A percentile compares a stretch with the other conserved stretches of the same genome.
Evolutionary conservation across 768 basidiomycete species (phyloP).

Genomic region (Collybiopsis confluens): DNA sequence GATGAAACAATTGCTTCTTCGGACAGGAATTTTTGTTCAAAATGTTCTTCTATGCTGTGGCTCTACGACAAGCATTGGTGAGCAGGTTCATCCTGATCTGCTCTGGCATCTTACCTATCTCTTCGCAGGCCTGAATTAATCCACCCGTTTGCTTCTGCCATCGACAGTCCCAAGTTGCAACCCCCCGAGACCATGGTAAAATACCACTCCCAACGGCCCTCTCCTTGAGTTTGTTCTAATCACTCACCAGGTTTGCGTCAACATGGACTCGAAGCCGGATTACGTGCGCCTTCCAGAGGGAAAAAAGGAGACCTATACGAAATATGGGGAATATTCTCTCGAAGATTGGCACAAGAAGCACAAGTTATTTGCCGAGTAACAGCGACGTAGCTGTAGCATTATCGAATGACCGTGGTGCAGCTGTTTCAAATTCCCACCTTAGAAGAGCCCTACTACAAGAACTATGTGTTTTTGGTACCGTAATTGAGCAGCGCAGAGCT

Average conservation of each 20-base stretch:
- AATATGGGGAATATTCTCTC: constrained; percentile 41
- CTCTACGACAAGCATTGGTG: constrained; percentile 54
- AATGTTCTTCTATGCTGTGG: constrained; percentile 67
- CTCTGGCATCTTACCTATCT: background rate
- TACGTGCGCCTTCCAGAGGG: constrained; percentile 66
- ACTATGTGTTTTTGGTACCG: too few species aligned
- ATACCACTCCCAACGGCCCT: background rate
- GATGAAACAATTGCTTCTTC: constrained; percentile 45
- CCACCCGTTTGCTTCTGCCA: constrained; percentile 66
- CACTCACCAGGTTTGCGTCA: constrained; percentile 38
- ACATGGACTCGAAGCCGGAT: constrained; percentile 45
- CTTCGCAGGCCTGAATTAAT: constrained; percentile 52
- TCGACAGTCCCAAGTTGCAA: constrained; percentile 56
- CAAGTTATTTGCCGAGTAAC: constrained; percentile 33
- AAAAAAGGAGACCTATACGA: constrained; percentile 39
- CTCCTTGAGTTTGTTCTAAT: background rate
- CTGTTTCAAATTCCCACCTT: too few species aligned
- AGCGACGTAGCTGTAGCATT: too few species aligned
- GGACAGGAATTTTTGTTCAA: constrained; percentile 60
- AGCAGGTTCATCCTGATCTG: constrained; percentile 9
- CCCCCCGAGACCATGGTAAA: constrained; percentile 47
- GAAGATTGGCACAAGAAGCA: constrained; percentile 61
- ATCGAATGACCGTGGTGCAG: too few species aligned
- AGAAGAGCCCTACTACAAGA: too few species aligned
- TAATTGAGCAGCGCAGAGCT: too few species aligned